Conservation (phyloP, 495 filamentous ascomycete genomes). For the Hypoxylon crocopeplum region DNA sequence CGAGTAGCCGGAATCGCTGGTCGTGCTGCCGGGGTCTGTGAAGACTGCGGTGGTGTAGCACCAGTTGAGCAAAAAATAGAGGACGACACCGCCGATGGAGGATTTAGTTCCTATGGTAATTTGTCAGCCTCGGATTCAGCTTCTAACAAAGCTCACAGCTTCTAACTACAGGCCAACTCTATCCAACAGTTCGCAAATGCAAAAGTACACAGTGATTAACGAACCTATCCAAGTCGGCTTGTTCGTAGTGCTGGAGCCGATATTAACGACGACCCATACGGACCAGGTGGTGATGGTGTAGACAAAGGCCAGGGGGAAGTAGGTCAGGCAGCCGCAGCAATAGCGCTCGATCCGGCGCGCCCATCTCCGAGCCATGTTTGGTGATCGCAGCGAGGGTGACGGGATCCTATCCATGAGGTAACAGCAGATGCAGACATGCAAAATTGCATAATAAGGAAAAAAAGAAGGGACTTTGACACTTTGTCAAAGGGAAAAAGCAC, state of each 20-base stretch:
- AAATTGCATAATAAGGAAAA: too few species aligned
- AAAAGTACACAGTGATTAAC: constrained; percentile 22
- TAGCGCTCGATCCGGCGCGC: constrained; percentile 80
- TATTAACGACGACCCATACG: constrained; percentile 80
- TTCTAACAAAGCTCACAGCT: too few species aligned
- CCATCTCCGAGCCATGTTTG: constrained; percentile 60
- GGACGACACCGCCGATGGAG: constrained; percentile 65
- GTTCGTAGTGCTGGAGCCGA: constrained; percentile 63
- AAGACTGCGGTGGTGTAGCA: constrained; percentile 93
- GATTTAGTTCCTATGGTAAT: constrained; percentile 50
- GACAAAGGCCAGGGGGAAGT: constrained; percentile 88
- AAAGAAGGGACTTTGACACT: too few species aligned
- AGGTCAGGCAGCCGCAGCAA: constrained; percentile 80
- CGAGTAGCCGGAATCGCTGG: constrained; percentile 58
- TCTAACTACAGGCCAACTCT: too few species aligned
- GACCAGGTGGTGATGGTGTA: constrained; percentile 91
- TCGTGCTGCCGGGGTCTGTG: constrained; percentile 78
- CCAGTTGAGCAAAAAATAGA: constrained; percentile 84
- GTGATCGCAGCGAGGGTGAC: constrained; percentile 36
- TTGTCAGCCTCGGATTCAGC: too few species aligned
- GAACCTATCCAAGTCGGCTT: constrained; percentile 73
- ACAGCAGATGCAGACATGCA: too few species aligned
- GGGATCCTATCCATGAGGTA: constrained; percentile 37
- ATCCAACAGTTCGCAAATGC: background rate
- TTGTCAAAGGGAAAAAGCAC: too few species aligned